These are phyloP conservation scores for Diaporthe vexans DNA, from an alignment of 2,329 filamentous ascomycete genomes.

Conservation along the genomic window DNA sequence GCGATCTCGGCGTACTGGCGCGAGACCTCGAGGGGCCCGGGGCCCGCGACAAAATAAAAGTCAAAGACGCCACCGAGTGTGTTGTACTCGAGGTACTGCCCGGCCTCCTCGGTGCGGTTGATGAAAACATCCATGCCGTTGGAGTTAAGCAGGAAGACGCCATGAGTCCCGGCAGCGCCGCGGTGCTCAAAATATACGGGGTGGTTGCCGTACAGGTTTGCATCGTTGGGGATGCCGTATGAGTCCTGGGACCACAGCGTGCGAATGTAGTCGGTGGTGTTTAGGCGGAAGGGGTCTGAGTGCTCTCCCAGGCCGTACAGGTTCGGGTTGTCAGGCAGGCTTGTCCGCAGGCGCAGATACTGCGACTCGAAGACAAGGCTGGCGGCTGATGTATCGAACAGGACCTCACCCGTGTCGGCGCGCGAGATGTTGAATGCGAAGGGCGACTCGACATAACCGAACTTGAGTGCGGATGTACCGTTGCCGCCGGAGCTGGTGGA, in stretches of 20 bases:
- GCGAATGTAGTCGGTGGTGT: slow-evolving; percentile 77
- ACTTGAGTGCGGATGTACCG: slow-evolving; percentile 48
- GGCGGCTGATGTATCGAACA: slow-evolving; percentile 79
- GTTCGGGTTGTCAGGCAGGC: slow-evolving; percentile 76
- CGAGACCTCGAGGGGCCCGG: slow-evolving; percentile 69
- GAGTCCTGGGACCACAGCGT: slow-evolving; percentile 80
- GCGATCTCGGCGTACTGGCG: slow-evolving; percentile 71
- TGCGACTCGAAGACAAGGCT: slow-evolving; percentile 82
- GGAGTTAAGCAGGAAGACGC: slow-evolving; percentile 79
- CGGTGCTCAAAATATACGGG: slow-evolving; percentile 84
- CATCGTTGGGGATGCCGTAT: slow-evolving; percentile 69
- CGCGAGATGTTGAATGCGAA: slow-evolving; percentile 59
- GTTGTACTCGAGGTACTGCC: slow-evolving; percentile 85
- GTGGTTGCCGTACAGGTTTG: slow-evolving; percentile 81
- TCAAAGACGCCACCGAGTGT: slow-evolving; percentile 83
- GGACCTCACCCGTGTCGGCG: slow-evolving; percentile 59
- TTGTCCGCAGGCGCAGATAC: slow-evolving; percentile 80
- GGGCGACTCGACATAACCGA: slow-evolving; percentile 53
- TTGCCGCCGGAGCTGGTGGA: slow-evolving; percentile 42
- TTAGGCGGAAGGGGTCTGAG: slow-evolving; percentile 77
- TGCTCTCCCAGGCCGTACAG: slow-evolving; percentile 87
- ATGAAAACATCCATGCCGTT: slow-evolving; percentile 85
- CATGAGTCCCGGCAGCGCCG: slow-evolving; percentile 65
- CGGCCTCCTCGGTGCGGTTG: slow-evolving; percentile 68
- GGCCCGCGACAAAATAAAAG: slow-evolving; percentile 75